Conservation (phyloP, 2,329 filamentous ascomycete species). For the Penicillium hordei region DNA sequence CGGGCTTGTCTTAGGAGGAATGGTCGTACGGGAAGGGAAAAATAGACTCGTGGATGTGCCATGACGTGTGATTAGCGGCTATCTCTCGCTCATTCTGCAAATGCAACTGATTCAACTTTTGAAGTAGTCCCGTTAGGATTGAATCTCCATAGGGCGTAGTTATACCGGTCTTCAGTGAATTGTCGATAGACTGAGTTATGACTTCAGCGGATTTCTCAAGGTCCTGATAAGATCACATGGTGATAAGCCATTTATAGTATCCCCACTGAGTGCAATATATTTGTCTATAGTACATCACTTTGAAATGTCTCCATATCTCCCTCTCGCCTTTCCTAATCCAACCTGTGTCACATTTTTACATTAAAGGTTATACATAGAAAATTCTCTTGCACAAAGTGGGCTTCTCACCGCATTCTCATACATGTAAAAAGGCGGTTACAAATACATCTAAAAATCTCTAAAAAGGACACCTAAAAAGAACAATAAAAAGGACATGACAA, state of each 20-base stretch:
- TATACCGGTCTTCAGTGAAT: background rate
- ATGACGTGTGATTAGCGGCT: slow-evolving; percentile 12
- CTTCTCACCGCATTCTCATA: too few relatives aligned
- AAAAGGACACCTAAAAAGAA: too few relatives aligned
- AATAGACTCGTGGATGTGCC: slow-evolving; percentile 10
- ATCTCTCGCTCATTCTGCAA: slow-evolving; percentile 15
- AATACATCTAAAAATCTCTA: too few relatives aligned
- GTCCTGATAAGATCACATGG: slow-evolving; percentile 22
- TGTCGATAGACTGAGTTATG: background rate
- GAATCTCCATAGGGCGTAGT: background rate
- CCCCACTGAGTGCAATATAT: background rate
- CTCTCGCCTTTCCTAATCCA: background rate
- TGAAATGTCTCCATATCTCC: background rate
- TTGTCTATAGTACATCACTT: background rate
- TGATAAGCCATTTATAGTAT: slow-evolving; percentile 13
- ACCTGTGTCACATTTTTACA: background rate
- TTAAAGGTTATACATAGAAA: background rate
- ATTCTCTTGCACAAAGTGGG: too few relatives aligned
- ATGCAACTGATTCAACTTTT: background rate
- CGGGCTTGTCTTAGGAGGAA: slow-evolving; percentile 18
- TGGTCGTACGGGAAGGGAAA: slow-evolving; percentile 12
- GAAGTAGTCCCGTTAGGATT: background rate
- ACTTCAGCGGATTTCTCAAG: slow-evolving; percentile 12
- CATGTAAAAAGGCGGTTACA: too few relatives aligned
- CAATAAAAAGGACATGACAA: too few relatives aligned